A percentile compares a stretch with the other conserved stretches of the same genome.
phyloP scores from a whole-genome alignment of 257 asterid species.

The Penstemon newberryi region DNA sequence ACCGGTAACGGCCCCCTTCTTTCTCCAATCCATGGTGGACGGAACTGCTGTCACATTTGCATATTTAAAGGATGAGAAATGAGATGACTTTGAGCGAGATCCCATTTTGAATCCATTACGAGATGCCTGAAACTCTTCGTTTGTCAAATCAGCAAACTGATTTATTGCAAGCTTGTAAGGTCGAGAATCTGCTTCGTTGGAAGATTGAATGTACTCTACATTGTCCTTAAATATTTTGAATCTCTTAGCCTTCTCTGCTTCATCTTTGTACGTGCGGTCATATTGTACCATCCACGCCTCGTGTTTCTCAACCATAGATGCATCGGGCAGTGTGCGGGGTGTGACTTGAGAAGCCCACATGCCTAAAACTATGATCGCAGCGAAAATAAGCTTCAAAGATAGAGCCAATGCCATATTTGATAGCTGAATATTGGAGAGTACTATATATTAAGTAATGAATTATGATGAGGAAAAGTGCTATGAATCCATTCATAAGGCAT shows the following conservation, averaged over 20 bases:
- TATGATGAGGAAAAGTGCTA: too few species aligned
- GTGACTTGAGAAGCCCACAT: constrained; percentile 30
- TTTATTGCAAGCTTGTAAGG: too few species aligned
- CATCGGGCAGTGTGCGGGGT: constrained; percentile 31
- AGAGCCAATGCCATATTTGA: constrained; percentile 28
- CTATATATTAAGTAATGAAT: not conserved
- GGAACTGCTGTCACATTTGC: constrained; percentile 17
- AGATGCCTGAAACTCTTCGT: constrained; percentile 25
- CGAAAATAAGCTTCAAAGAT: constrained; percentile 20
- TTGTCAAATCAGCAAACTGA: too few species aligned
- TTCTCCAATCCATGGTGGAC: constrained; percentile 14
- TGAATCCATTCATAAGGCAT: too few species aligned
- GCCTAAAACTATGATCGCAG: constrained; percentile 23
- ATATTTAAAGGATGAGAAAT: not conserved
- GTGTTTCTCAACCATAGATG: constrained; percentile 30
- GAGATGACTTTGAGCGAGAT: not conserved
- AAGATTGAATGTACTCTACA: too few species aligned
- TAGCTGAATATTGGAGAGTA: not conserved
- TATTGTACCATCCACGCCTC: constrained; percentile 37
- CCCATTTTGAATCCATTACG: constrained; percentile 34
- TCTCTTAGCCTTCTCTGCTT: not conserved
- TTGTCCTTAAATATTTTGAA: too few species aligned
- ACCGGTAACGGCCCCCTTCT: constrained; percentile 1
- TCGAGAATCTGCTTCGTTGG: too few species aligned
- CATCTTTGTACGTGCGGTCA: constrained; percentile 41